Evolutionary conservation across 257 asterid species (phyloP).

Genomic region (Nicotiana tabacum): DNA sequence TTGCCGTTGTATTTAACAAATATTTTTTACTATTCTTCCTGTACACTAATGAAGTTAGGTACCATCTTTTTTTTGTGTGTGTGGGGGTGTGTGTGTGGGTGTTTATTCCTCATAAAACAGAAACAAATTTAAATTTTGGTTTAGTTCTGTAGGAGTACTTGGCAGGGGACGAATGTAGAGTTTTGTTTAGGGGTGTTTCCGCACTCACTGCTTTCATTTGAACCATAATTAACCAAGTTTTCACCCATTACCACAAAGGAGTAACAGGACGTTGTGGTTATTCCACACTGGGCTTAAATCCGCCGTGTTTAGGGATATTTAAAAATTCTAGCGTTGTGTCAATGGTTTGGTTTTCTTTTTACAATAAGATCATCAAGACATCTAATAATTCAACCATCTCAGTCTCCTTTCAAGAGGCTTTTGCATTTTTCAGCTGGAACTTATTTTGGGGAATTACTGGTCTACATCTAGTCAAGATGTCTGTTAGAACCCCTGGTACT

Average conservation of each 20-base stretch:
- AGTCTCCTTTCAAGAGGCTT: conserved; percentile 14
- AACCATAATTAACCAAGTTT: neutral
- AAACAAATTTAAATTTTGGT: neutral
- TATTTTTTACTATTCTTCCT: neutral
- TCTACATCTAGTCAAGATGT: conserved; percentile 34
- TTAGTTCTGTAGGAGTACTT: neutral
- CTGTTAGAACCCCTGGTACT: conserved; percentile 68
- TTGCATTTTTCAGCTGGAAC: neutral
- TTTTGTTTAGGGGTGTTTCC: neutral
- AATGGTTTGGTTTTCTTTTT: neutral
- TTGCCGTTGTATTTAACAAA: neutral
- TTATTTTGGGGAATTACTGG: neutral
- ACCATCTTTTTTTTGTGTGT: neutral
- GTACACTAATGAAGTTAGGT: neutral
- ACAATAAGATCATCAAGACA: neutral
- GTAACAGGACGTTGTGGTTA: neutral
- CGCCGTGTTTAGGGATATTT: neutral
- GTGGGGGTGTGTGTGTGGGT: too few species aligned
- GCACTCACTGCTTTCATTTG: neutral
- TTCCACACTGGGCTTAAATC: neutral
- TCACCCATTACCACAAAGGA: neutral
- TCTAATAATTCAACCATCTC: neutral
- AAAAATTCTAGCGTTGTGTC: neutral
- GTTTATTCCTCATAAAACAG: neutral
- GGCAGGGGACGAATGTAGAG: neutral